Conservation (phyloP, 345 rosid genomes). For the Eucalyptus curtisii region DNA sequence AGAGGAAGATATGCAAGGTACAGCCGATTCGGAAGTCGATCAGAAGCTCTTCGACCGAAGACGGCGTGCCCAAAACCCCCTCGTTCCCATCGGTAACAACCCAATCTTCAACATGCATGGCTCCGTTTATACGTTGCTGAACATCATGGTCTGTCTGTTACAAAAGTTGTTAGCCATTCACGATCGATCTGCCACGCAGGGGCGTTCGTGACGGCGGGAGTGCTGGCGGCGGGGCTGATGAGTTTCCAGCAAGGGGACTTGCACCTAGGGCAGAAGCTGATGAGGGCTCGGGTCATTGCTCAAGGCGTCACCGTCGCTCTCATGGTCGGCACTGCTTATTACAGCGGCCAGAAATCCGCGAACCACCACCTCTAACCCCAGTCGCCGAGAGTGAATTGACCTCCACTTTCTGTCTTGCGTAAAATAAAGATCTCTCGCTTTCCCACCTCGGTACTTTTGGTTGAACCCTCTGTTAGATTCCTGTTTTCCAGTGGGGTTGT, state of each 20-base stretch:
- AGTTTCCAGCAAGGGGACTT: constrained; percentile 26
- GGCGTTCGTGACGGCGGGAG: neutral
- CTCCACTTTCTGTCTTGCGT: neutral
- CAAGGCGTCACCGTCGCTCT: constrained; percentile 29
- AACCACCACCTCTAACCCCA: neutral
- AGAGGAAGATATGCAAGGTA: neutral
- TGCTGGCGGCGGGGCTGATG: neutral
- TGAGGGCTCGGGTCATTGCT: constrained; percentile 20
- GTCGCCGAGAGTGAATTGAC: neutral
- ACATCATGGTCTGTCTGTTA: neutral
- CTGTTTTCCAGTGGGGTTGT: neutral
- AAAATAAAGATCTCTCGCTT: neutral
- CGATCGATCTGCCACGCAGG: neutral
- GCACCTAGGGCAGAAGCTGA: constrained; percentile 15
- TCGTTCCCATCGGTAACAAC: neutral
- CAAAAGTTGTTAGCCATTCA: neutral
- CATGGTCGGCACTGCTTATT: constrained; percentile 6
- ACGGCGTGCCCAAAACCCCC: neutral
- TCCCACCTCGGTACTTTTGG: neutral
- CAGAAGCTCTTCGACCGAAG: neutral
- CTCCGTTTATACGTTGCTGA: neutral
- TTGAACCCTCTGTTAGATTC: neutral
- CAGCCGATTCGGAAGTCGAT: neutral
- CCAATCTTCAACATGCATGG: neutral
- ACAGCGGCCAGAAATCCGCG: neutral